Percentiles rank a stretch among this genome's conserved stretches.
phyloP scores from a whole-genome alignment of 1,284 basidiomycete species.

The Microbotryum silenes-acaulis region DNA sequence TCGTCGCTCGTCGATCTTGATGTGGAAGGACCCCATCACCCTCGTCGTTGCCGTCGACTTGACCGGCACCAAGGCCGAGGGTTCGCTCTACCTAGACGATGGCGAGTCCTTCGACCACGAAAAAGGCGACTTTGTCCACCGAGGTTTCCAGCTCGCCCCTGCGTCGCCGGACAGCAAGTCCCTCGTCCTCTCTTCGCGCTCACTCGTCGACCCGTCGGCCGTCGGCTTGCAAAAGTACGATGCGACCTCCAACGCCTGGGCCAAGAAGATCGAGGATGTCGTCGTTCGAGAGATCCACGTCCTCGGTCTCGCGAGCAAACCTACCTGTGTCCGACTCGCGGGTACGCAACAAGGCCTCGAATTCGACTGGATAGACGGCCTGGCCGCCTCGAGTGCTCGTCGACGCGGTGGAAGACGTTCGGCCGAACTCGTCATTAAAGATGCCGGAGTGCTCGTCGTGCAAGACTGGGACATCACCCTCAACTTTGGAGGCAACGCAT shows the following conservation, averaged over 20 bases:
- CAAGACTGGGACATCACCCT: conserved; percentile 32
- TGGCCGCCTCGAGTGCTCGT: conserved; percentile 25
- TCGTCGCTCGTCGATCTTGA: conserved; percentile 73
- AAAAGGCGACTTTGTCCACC: conserved; percentile 74
- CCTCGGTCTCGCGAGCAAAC: conserved; percentile 60
- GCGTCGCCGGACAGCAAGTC: conserved; percentile 42
- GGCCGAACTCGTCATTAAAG: conserved; percentile 28
- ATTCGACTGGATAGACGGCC: conserved; percentile 34
- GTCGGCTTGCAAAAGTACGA: conserved; percentile 37
- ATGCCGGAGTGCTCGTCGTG: conserved; percentile 22
- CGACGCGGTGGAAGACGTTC: conserved; percentile 15
- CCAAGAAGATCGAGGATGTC: conserved; percentile 56
- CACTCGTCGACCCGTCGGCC: conserved; percentile 51
- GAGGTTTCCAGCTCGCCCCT: conserved; percentile 55
- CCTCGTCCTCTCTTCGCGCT: conserved; percentile 49
- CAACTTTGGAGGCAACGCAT: conserved; percentile 15
- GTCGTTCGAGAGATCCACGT: conserved; percentile 72
- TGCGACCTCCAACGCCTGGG: conserved; percentile 54
- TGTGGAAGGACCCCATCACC: conserved; percentile 89
- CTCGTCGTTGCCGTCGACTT: conserved; percentile 73
- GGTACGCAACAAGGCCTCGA: conserved; percentile 28
- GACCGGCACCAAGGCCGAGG: conserved; percentile 53
- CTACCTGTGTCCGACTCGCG: conserved; percentile 39
- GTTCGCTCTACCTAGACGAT: conserved; percentile 92
- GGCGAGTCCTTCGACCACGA: conserved; percentile 76